Evolutionary conservation across 2,329 filamentous ascomycete genomes (phyloP).

Genomic region (Fusarium liriodendri): DNA sequence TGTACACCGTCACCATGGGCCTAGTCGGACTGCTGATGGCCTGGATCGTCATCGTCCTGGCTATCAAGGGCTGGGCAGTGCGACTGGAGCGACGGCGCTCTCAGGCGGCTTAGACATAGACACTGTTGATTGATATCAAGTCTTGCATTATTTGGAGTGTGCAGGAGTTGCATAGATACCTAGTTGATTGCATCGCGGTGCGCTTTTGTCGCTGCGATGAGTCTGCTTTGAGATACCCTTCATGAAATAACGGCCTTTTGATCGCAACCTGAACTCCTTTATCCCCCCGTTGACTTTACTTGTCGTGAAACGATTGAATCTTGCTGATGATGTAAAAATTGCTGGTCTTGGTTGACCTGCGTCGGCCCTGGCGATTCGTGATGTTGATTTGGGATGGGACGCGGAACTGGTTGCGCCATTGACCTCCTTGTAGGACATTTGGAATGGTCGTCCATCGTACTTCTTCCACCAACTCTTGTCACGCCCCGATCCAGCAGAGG

Average conservation of each 20-base stretch:
- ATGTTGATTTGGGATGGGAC: not conserved
- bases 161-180: not conserved
- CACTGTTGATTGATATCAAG: not conserved
- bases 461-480: no score
- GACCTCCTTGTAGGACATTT: no score
- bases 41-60: constrained; percentile 81
- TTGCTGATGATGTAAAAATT: not conserved
- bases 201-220: constrained; percentile 12
- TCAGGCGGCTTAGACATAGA: not conserved
- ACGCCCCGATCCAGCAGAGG: no score
- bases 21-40: constrained; percentile 86
- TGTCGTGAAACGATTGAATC: not conserved
- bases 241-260: constrained; percentile 26
- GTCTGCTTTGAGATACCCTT: constrained; percentile 44
- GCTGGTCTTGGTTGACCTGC: not conserved
- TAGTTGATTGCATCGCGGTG: constrained; percentile 10
- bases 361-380: not conserved
- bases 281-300: not conserved
- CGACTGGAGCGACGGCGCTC: constrained; percentile 53
- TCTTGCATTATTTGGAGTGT: not conserved
- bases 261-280: not conserved
- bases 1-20: constrained; percentile 90
- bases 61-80: constrained; percentile 88
- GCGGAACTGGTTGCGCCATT: not conserved
- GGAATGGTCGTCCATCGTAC: no score